Conservation (phyloP, 768 basidiomycete genomes). For the Tylopilus felleus region DNA sequence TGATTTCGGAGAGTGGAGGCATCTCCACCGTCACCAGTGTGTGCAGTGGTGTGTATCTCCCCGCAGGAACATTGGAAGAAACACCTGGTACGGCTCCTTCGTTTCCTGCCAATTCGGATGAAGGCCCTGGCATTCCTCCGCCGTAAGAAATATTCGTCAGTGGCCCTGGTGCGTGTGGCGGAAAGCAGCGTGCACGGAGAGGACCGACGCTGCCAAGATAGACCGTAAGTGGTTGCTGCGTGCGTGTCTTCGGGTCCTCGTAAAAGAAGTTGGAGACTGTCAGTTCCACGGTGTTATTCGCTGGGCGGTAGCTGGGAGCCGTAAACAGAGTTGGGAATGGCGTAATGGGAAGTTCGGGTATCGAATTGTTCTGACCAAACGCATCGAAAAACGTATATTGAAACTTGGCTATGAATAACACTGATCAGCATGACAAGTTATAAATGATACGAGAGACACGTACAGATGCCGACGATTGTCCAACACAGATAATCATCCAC, state of each 20-base stretch:
- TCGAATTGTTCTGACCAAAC: slow-evolving; percentile 71
- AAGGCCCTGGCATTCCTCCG: slow-evolving; percentile 41
- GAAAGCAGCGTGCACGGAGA: slow-evolving; percentile 72
- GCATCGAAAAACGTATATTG: slow-evolving; percentile 94
- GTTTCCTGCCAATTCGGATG: slow-evolving; percentile 28
- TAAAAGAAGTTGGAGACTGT: slow-evolving; percentile 89
- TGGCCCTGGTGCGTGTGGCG: slow-evolving; percentile 66
- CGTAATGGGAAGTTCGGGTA: slow-evolving; percentile 79
- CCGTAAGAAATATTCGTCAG: slow-evolving; percentile 63
- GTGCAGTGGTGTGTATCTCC: slow-evolving; percentile 63
- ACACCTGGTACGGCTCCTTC: slow-evolving; percentile 21
- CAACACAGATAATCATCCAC: slow-evolving; percentile 95
- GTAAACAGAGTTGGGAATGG: slow-evolving; percentile 88
- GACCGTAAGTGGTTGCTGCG: slow-evolving; percentile 74
- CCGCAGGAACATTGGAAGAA: slow-evolving; percentile 27
- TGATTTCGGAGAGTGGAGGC: slow-evolving; percentile 71
- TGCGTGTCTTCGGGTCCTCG: slow-evolving; percentile 60
- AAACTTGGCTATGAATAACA: slow-evolving; percentile 65
- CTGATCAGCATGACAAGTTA: slow-evolving; percentile 19
- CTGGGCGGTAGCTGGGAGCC: slow-evolving; percentile 68
- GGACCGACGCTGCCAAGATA: slow-evolving; percentile 91
- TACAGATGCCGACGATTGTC: slow-evolving; percentile 95
- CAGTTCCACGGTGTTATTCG: slow-evolving; percentile 73
- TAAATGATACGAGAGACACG: slow-evolving; percentile 30
- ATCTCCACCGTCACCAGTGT: slow-evolving; percentile 84